Conservation (phyloP, 2,329 filamentous ascomycete species). For the Epichloe coenophiala region DNA sequence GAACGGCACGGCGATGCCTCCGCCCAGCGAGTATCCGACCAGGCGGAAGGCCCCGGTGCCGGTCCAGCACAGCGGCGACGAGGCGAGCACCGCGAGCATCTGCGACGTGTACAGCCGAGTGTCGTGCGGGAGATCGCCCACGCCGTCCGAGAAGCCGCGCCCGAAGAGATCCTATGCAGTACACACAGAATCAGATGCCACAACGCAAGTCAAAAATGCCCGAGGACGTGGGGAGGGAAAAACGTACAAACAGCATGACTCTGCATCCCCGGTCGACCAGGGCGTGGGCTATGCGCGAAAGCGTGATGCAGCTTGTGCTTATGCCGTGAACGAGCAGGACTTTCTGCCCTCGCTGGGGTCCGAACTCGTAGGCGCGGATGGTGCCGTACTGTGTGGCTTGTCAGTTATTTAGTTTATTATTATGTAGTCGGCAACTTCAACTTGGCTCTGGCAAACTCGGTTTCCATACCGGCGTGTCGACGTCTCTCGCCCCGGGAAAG, state of each 20-base stretch:
- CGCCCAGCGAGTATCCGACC: constrained; percentile 72
- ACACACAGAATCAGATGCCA: too few relatives aligned
- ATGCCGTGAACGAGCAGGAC: constrained; percentile 74
- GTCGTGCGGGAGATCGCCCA: constrained; percentile 56
- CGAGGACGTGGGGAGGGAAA: not conserved
- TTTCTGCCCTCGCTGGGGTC: constrained; percentile 57
- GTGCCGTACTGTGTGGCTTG: constrained; percentile 46
- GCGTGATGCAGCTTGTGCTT: constrained; percentile 64
- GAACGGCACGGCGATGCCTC: constrained; percentile 64
- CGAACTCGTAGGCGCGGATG: constrained; percentile 72
- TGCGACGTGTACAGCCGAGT: constrained; percentile 60
- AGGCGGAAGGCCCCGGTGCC: constrained; percentile 45
- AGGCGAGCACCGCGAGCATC: constrained; percentile 55
- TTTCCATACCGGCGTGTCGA: constrained; percentile 46
- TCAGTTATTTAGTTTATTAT: not conserved
- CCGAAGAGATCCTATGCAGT: constrained; percentile 48
- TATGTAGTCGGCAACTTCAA: not conserved
- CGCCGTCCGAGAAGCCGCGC: constrained; percentile 52
- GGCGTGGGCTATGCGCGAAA: constrained; percentile 51
- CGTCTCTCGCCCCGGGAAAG: constrained; percentile 60
- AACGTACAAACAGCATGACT: constrained; percentile 61
- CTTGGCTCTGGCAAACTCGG: not conserved
- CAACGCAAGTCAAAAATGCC: too few relatives aligned
- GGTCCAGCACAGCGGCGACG: constrained; percentile 57
- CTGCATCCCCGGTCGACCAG: constrained; percentile 58